A percentile compares a stretch with the other conserved stretches of the same genome.
Evolutionary conservation across 257 asterid genomes (phyloP).

Genomic region (Solanum lycopersicoides): DNA sequence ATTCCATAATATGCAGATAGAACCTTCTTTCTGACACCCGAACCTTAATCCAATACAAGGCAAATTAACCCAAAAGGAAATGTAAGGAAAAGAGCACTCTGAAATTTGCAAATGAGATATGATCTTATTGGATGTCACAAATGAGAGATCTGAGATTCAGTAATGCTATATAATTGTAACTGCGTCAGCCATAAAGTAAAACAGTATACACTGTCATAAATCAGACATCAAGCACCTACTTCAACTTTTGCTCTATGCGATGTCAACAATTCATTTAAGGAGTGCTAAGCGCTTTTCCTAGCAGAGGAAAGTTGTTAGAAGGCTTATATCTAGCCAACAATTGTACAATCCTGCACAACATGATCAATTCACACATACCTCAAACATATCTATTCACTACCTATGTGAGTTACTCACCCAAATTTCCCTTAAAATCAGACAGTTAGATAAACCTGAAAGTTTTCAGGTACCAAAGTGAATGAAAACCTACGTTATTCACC

Average conservation of each 20-base stretch:
- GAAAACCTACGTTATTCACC: neutral
- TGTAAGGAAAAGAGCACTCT: neutral
- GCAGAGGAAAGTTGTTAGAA: neutral
- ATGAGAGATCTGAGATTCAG: neutral
- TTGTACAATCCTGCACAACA: neutral
- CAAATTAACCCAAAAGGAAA: neutral
- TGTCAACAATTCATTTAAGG: neutral
- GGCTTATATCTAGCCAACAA: neutral
- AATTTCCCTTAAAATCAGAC: neutral
- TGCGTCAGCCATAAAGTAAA: neutral
- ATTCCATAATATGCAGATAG: neutral
- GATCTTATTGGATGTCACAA: neutral
- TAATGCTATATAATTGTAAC: neutral
- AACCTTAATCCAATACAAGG: neutral
- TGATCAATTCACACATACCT: neutral
- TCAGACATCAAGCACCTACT: neutral
- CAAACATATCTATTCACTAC: neutral
- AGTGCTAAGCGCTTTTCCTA: neutral
- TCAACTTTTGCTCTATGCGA: neutral
- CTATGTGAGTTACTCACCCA: neutral
- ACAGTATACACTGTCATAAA: neutral
- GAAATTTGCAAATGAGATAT: neutral
- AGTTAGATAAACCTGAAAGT: neutral
- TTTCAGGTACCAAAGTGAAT: neutral
- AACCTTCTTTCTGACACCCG: neutral